These are phyloP conservation scores for Cyberlindnera veronae DNA, from an alignment of 805 yeast genomes.

Conservation along the genomic window DNA sequence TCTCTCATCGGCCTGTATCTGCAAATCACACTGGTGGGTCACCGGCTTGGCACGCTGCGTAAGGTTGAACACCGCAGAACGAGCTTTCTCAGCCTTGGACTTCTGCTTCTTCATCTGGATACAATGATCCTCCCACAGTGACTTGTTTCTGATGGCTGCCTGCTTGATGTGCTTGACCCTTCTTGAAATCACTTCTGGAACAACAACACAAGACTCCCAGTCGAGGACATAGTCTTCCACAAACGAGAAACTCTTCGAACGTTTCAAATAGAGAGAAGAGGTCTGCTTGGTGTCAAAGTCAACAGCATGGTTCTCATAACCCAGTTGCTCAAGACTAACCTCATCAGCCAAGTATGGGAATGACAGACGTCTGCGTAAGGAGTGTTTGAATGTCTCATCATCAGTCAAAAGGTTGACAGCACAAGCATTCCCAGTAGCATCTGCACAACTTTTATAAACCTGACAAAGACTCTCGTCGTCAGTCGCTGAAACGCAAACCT, in stretches of 20 bases:
- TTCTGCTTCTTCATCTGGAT: conserved; percentile 4
- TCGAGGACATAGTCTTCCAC: conserved; percentile 23
- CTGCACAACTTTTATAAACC: neutral
- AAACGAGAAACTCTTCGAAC: conserved; percentile 37
- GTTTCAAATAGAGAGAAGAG: conserved; percentile 17
- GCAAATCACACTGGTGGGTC: conserved; percentile 20
- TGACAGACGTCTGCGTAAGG: conserved; percentile 33
- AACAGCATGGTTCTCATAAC: conserved; percentile 24
- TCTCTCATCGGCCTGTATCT: conserved; percentile 27
- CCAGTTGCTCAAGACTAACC: conserved; percentile 28
- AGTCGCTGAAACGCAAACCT: neutral
- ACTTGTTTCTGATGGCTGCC: neutral
- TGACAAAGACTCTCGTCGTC: neutral
- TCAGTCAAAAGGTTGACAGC: conserved; percentile 6
- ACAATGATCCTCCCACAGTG: neutral
- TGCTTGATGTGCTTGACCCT: conserved; percentile 11
- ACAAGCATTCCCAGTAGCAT: neutral
- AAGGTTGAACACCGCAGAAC: conserved; percentile 4
- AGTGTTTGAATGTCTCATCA: conserved; percentile 14
- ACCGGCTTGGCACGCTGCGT: conserved; percentile 19
- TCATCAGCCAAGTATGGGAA: conserved; percentile 36
- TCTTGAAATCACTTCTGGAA: conserved; percentile 13
- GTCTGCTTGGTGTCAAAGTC: conserved; percentile 3
- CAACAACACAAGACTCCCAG: conserved; percentile 13
- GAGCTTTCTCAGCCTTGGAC: conserved; percentile 1